Conservation (phyloP, 2,329 filamentous ascomycete genomes). For the Atkinsonella hypoxylon region DNA sequence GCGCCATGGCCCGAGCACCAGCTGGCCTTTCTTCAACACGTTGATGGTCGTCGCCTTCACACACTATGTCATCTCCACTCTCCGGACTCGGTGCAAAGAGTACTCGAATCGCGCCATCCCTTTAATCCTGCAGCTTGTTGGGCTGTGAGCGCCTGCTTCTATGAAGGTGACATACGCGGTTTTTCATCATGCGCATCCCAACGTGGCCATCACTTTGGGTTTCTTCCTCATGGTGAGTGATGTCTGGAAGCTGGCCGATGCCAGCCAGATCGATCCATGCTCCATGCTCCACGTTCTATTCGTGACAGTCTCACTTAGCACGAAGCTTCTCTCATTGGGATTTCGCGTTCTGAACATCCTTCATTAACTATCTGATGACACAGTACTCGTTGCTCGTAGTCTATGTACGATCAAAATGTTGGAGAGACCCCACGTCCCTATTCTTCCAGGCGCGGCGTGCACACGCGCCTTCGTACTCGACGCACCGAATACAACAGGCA, state of each 20-base stretch:
- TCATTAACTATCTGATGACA: neutral
- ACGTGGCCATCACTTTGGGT: slow-evolving; percentile 11
- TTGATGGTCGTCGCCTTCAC: too few relatives aligned
- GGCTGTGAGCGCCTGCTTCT: neutral
- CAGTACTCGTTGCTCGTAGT: slow-evolving; percentile 1
- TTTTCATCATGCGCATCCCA: neutral
- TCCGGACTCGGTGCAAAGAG: too few relatives aligned
- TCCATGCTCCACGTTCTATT: too few relatives aligned
- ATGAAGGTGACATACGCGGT: neutral
- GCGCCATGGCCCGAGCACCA: too few relatives aligned
- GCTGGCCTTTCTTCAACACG: too few relatives aligned
- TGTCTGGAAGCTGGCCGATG: neutral
- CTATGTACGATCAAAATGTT: slow-evolving; percentile 3
- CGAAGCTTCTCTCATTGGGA: too few relatives aligned
- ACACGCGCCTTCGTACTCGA: slow-evolving; percentile 4
- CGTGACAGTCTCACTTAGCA: too few relatives aligned
- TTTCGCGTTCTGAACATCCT: neutral
- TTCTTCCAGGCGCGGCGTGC: slow-evolving; percentile 6
- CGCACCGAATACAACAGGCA: slow-evolving; percentile 4
- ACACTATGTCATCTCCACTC: too few relatives aligned
- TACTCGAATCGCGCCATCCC: neutral
- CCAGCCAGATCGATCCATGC: too few relatives aligned
- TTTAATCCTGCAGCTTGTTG: neutral
- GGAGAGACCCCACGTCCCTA: slow-evolving; percentile 7
- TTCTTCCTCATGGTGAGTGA: slow-evolving; percentile 10